Base-by-base conservation (phyloP, 441 rosid species). In the Gossypium laxum region DNA sequence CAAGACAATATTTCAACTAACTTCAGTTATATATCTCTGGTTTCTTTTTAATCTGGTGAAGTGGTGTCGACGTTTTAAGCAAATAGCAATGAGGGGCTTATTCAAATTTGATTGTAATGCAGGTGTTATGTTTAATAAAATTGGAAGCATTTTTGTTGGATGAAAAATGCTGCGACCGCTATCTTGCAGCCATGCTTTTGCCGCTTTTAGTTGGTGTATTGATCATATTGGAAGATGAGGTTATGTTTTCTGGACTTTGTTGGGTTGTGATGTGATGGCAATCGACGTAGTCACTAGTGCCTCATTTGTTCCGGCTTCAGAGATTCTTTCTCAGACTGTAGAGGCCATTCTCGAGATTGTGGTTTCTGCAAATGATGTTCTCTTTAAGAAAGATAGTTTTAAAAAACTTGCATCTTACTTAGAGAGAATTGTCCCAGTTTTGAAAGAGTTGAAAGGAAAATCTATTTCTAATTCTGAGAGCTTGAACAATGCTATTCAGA, bases 341-440 rank as follows among this genome's bases (percentile, higher is more conserved):
- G 89, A 85, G 79, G 77, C 64, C 60, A 80, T 85, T 75, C 62
- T 82, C 52, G 91, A 85, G 68, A 24, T 75, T 47, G 54, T 73
- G 51, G 68, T 7, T 72, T 70, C 77, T 75, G 73, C 88, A 43
- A 76, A 80, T 28, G 66, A 81, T 51, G 87, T 83, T 41, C 74
- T 87, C 15, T 6, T 85, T 52, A 83, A 84, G 71, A 83, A 78
- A 74, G 89, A 83, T 18, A 77, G 82, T 76, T 88, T 84, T 80
- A 79, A 19, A 76, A 83, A 80, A 69, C 84, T 88, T 70, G 47
- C 85, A 24, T 5, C 21, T 32, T 82, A 85, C 78, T 61, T 88
- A 78, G 80, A 84, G 56, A 84, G 84, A 74, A 81, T 84, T 67
- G 77, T 76, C 32, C 89, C 89, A 2, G 72, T 88, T 28, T 32